These are phyloP conservation scores for Rhamnella rubrinervis DNA, from an alignment of 331 rosid species.

Conservation along the genomic window DNA sequence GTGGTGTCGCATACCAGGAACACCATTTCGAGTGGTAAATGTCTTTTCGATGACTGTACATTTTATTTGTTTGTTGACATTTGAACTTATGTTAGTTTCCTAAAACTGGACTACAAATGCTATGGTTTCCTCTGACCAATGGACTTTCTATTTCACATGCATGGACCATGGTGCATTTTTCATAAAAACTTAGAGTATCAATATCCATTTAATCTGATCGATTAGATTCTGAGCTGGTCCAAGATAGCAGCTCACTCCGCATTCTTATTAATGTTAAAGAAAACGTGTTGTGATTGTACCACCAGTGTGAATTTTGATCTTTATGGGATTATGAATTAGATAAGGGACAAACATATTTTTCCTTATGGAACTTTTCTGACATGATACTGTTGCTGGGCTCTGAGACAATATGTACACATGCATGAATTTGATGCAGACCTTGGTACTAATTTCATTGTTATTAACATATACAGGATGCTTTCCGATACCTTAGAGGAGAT, in stretches of 20 bases:
- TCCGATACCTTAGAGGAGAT: conserved; percentile 83
- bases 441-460: conserved; percentile 25
- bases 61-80: background rate
- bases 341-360: no score
- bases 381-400: conserved; percentile 4
- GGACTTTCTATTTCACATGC: no score
- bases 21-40: conserved; percentile 88
- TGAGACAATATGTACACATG: background rate
- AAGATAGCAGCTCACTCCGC: no score
- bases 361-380: background rate
- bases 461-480: conserved; percentile 74
- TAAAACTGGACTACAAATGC: background rate
- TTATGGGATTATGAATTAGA: background rate
- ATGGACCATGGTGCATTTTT: no score
- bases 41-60: conserved; percentile 5
- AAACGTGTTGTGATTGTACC: background rate
- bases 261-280: no score
- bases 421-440: conserved; percentile 10
- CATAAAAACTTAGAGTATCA: no score
- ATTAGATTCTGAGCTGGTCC: no score
- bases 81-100: conserved; percentile 4
- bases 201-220: no score
- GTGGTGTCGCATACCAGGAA: conserved; percentile 89
- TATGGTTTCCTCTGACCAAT: no score
- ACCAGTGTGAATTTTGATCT: background rate